Evolutionary conservation across 2,329 filamentous ascomycete genomes (phyloP), one percentile per base, ranked within the genome.

Genomic region (Albifimbria verrucaria): DNA sequence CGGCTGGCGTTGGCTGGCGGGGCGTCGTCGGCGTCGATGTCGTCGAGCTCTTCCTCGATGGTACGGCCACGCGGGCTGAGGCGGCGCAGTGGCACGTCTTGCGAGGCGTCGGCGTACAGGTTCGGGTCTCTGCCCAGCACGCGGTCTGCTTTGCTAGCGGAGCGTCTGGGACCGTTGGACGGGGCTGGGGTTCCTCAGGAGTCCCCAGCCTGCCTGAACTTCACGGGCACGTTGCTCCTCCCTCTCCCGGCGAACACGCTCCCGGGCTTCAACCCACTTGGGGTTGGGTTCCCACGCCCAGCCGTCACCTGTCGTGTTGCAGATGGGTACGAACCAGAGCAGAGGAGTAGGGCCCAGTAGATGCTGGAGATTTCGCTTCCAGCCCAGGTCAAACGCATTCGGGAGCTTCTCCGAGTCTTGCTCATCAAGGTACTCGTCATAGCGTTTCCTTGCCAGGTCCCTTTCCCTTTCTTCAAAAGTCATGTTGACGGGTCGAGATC

Each of bases 241-340:
- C 45, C 84, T 73, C 55, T 87, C 82, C 10, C 64, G 60, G 4
- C 75, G 72, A n/a, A 92, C 77, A 20, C 75, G 75, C 6, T 91
- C 86, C 43, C 86, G 78, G 4, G 87, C 88, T 32, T 86, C 84
- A 3, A 89, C 57, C 89, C 94, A 99, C 59, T 83, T 84, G 1
- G 83, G 79, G 64, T 86, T 95, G 1, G 92, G 82, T 63, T 97
- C 92, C 94, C 94, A 99, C 44, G 79, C 80, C 93, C 93, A 99
- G 21, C 94, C 94, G 68, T 99, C 90, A 28, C 93, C 93, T 0
- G 85, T 89, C 2, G 92, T 96, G 65, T 89, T 97, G 69, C 82
- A 85, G 45, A 97, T 75, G 0, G 94, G 94, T 2, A 97, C 56
- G 24, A 79, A 73, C 93, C 94, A 97, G 9, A 94, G 76, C 23